phyloP scores from a whole-genome alignment of 78 protist genomes.

The Dictyostelium capitatum region DNA sequence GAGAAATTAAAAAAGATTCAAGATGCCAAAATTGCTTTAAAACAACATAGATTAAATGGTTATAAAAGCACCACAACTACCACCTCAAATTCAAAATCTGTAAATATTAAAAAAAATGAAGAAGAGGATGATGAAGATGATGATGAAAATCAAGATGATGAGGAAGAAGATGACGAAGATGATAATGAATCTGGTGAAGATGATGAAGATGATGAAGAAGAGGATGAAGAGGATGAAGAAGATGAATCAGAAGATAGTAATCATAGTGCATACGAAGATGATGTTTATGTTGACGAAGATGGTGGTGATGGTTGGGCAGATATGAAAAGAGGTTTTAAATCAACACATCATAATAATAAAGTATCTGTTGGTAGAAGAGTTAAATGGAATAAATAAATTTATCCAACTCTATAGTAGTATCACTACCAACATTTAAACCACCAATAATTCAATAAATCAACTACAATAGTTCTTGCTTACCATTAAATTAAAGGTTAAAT shows the following conservation, averaged over 20 bases:
- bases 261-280: background rate
- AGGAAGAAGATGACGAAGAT: background rate
- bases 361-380: background rate
- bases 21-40: background rate
- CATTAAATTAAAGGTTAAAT: no score
- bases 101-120: background rate
- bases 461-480: no score
- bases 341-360: background rate
- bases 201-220: conserved; percentile 45
- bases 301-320: conserved; percentile 72
- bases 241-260: conserved; percentile 37
- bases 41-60: conserved; percentile 12
- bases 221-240: conserved; percentile 13
- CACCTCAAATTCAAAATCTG: background rate
- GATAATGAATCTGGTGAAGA: background rate
- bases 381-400: conserved; percentile 38
- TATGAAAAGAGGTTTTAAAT: conserved; percentile 75
- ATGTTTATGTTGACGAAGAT: conserved; percentile 39
- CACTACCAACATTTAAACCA: no score
- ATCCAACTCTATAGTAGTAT: no score
- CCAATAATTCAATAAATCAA: no score
- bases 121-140: background rate
- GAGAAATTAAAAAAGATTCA: conserved; percentile 12
- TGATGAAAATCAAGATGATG: background rate
- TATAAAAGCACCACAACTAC: background rate